Base-by-base conservation (phyloP, 2,329 filamentous ascomycete genomes). In the Neopestalotiopsis clavispora region DNA sequence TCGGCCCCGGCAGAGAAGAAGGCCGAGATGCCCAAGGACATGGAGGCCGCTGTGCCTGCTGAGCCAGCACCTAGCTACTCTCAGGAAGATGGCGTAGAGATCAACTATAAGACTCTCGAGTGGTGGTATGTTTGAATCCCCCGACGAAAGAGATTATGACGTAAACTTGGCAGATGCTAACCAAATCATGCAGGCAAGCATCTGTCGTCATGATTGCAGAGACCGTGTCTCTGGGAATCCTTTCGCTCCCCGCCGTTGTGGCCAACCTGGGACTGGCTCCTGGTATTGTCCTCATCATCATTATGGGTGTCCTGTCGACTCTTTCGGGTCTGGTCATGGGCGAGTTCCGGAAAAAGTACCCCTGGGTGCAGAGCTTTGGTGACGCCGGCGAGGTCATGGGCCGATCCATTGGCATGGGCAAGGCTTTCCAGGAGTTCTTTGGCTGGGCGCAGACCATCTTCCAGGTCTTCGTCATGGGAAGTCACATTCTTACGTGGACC, bases 211-310 rank as follows among this genome's bases (percentile, higher is more conserved):
- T 84, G 68, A 80, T 84, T 65, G 82, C 82, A 14, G 82, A 84
- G 68, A 84, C 82, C 1, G 81, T 84, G 68, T 83, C 81, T 0
- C 80, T 84, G n/a, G 83, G 83, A 0, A 83, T 84, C 77, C 92
- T 94, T 82, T 93, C 91, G 0, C 92, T 94, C 70, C 92, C 92
- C 0, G 92, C 90, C 76, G 93, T 92, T 0, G 90, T 94, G 76
- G 91, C 92, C 2, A 82, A 90, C 13, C 84, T 94, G 58, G 92
- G 92, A 4, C 84, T 94, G 14, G 90, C 91, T 1, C 92, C 92
- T 0, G 92, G 92, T n/a, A 81, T 94, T 67, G 87, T 93, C 70
- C 77, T 94, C 76, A 94, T 92, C 58, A 84, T 94, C 70, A 85
- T 92, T 32, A 86, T 83, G 65, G 83, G 91, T 60, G 86, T 90